Percentiles rank a stretch among this genome's conserved stretches.
These are phyloP conservation scores for Ceratobasidium sp. DNA, from an alignment of 1,284 basidiomycete genomes.

Conservation along the genomic window DNA sequence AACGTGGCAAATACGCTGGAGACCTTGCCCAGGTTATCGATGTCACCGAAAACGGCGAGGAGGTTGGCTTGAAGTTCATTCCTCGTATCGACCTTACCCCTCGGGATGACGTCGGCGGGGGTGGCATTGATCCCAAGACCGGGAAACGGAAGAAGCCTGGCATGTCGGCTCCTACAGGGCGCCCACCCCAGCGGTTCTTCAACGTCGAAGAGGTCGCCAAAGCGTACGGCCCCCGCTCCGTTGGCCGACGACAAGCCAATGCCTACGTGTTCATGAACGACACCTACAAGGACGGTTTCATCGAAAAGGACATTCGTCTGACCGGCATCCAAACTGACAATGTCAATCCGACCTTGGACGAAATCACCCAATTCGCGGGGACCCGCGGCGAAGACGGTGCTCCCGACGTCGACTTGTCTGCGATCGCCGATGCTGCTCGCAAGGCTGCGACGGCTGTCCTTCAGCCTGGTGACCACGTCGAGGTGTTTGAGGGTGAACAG, in stretches of 20 bases:
- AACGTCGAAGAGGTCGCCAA: conserved; percentile 93
- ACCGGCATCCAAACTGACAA: conserved; percentile 85
- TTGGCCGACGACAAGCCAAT: conserved; percentile 61
- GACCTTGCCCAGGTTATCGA: conserved; percentile 97
- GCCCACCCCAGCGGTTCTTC: conserved; percentile 93
- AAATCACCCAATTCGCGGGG: conserved; percentile 90
- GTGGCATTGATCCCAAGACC: conserved; percentile 64
- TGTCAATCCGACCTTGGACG: conserved; percentile 94
- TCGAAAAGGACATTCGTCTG: conserved; percentile 95
- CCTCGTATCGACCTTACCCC: conserved; percentile 97
- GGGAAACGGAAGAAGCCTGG: conserved; percentile 74
- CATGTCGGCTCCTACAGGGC: conserved; percentile 64
- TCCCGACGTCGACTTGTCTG: conserved; percentile 73
- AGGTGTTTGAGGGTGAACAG: conserved; percentile 97
- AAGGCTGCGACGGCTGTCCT: conserved; percentile 89
- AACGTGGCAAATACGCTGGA: conserved; percentile 92
- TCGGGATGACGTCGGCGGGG: conserved; percentile 71
- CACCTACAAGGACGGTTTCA: conserved; percentile 93
- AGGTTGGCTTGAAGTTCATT: conserved; percentile 92
- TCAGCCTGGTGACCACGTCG: conserved; percentile 97
- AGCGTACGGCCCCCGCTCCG: conserved; percentile 81
- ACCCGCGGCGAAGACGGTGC: conserved; percentile 61
- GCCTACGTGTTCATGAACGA: conserved; percentile 90
- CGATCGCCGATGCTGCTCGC: conserved; percentile 88
- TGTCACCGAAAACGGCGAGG: conserved; percentile 92